These are phyloP conservation scores for Kalaharituber pfeilii DNA, from an alignment of 2,329 filamentous ascomycete genomes.

Conservation along the genomic window DNA sequence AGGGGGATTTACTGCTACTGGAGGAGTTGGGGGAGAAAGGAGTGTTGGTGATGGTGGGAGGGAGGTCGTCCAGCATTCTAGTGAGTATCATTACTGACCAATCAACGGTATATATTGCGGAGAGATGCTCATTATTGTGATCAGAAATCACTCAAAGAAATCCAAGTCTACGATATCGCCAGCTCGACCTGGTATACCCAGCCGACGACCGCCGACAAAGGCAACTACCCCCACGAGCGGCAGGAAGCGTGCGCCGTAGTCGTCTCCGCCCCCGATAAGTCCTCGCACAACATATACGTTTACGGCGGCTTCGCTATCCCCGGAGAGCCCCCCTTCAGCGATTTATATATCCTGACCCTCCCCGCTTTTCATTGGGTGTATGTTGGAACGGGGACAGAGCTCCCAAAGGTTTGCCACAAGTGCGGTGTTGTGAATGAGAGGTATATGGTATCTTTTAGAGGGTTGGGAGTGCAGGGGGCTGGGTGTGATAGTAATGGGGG, in stretches of 20 bases:
- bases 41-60: neutral
- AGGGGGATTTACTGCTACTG: neutral
- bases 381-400: neutral
- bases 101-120: neutral
- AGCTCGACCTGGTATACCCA: constrained; percentile 48
- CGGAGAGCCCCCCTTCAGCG: neutral
- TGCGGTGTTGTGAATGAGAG: neutral
- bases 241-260: constrained; percentile 57
- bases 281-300: constrained; percentile 60
- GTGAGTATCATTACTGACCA: neutral
- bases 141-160: too few species aligned
- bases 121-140: neutral
- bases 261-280: constrained; percentile 53
- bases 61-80: neutral
- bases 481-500: neutral
- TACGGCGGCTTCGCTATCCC: constrained; percentile 55
- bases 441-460: neutral
- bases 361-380: neutral
- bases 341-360: neutral
- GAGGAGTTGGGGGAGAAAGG: neutral
- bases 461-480: neutral
- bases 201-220: constrained; percentile 42
- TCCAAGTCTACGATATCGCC: constrained; percentile 67
- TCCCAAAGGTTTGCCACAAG: neutral
- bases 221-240: constrained; percentile 29